Conservation (phyloP, 2,329 filamentous ascomycete genomes). For the Penicillium sp. region DNA sequence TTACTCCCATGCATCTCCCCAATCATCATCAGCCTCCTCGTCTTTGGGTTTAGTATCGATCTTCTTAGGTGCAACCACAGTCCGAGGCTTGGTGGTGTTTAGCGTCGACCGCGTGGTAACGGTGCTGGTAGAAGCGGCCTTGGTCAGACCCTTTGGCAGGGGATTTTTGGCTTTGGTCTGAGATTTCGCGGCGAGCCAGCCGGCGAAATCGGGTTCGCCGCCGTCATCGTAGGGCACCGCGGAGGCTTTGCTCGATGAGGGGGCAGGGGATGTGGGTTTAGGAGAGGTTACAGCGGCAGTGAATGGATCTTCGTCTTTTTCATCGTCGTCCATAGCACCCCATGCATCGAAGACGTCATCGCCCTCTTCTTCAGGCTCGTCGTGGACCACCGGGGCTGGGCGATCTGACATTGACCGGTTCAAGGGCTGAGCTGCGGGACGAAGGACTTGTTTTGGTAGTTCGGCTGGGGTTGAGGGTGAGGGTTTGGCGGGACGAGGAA, state of each 20-base stretch:
- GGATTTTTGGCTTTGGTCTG: slow-evolving; percentile 69
- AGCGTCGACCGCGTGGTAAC: slow-evolving; percentile 39
- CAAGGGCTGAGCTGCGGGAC: slow-evolving; percentile 29
- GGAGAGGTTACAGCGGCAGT: slow-evolving; percentile 34
- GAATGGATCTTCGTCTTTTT: slow-evolving; percentile 45
- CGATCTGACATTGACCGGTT: slow-evolving; percentile 43
- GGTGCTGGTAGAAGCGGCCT: slow-evolving; percentile 47
- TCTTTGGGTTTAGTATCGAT: slow-evolving; percentile 63
- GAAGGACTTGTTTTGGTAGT: slow-evolving; percentile 24
- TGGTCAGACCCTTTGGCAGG: slow-evolving; percentile 79
- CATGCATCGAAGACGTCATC: slow-evolving; percentile 71
- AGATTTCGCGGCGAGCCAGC: slow-evolving; percentile 86
- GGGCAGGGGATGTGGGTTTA: slow-evolving; percentile 24
- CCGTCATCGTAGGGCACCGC: slow-evolving; percentile 70
- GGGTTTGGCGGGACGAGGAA: slow-evolving; percentile 44
- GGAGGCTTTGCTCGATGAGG: slow-evolving; percentile 32
- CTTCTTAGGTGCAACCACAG: slow-evolving; percentile 58
- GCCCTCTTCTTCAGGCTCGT: slow-evolving; percentile 47
- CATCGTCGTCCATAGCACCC: slow-evolving; percentile 63
- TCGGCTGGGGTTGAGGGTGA: slow-evolving; percentile 28
- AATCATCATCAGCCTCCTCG: slow-evolving; percentile 45
- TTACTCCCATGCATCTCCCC: slow-evolving; percentile 51
- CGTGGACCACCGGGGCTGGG: slow-evolving; percentile 42
- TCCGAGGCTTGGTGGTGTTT: slow-evolving; percentile 48
- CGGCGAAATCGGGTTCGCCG: slow-evolving; percentile 90